These are phyloP conservation scores for Sporopachydermia quercuum DNA, from an alignment of 805 yeast genomes.

Conservation along the genomic window DNA sequence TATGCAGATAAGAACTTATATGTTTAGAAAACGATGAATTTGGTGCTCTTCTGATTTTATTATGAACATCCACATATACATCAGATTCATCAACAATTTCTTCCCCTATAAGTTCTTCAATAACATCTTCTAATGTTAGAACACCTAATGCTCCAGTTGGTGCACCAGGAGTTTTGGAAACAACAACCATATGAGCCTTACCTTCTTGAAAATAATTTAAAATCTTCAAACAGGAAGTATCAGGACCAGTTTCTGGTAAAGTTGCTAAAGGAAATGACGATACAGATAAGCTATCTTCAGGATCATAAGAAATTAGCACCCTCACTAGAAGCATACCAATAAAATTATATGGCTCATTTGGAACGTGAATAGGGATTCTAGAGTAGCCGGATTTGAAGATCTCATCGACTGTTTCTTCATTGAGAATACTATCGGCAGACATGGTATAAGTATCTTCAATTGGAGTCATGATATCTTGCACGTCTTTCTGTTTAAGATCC, in stretches of 20 bases:
- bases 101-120: slow-evolving; percentile 94
- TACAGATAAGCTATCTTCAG: slow-evolving; percentile 88
- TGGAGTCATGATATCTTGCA: slow-evolving; percentile 85
- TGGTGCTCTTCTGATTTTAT: slow-evolving; percentile 47
- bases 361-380: slow-evolving; percentile 85
- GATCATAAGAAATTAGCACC: slow-evolving; percentile 87
- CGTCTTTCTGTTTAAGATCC: slow-evolving; percentile 85
- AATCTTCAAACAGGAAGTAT: slow-evolving; percentile 86
- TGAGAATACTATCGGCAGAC: slow-evolving; percentile 68
- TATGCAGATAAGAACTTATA: background rate
- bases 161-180: slow-evolving; percentile 70
- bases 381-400: slow-evolving; percentile 91
- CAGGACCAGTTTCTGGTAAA: slow-evolving; percentile 83
- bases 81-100: slow-evolving; percentile 95
- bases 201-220: slow-evolving; percentile 96
- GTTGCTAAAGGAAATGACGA: slow-evolving; percentile 92
- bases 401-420: slow-evolving; percentile 74
- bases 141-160: slow-evolving; percentile 81
- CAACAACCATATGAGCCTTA: slow-evolving; percentile 92
- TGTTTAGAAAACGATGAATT: background rate
- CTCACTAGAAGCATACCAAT: slow-evolving; percentile 92
- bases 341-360: slow-evolving; percentile 78
- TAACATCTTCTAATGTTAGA: slow-evolving; percentile 90
- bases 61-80: slow-evolving; percentile 81
- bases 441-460: slow-evolving; percentile 79